Conservation (phyloP, 1,284 basidiomycete genomes). For the Schizophyllum commune region DNA sequence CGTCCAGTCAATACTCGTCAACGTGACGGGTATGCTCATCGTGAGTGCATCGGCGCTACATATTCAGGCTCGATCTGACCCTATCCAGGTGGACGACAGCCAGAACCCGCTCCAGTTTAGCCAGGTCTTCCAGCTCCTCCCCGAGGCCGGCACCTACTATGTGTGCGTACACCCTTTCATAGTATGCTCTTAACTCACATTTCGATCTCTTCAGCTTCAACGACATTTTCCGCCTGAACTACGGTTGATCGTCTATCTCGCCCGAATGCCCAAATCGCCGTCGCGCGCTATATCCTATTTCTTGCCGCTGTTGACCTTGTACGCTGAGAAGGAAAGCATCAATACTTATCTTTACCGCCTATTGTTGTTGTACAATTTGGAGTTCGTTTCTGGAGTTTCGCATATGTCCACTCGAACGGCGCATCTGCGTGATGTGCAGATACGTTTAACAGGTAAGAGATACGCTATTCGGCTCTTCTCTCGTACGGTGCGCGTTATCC, state of each 20-base stretch:
- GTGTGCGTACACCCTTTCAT: constrained; percentile 47
- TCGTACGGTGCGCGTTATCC: no score
- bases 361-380: neutral
- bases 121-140: constrained; percentile 88
- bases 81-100: constrained; percentile 67
- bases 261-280: neutral
- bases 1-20: constrained; percentile 70
- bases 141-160: constrained; percentile 74
- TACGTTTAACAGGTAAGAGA: no score
- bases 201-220: constrained; percentile 46
- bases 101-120: constrained; percentile 80
- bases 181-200: neutral
- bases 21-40: constrained; percentile 80
- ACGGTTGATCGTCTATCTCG: constrained; percentile 24
- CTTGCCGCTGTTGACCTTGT: neutral
- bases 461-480: no score
- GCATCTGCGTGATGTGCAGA: no score
- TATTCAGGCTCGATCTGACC: neutral
- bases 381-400: neutral
- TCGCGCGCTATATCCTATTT: neutral
- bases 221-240: constrained; percentile 87
- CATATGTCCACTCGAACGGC: neutral
- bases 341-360: neutral
- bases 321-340: neutral
- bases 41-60: constrained; percentile 32